Conservation (phyloP, 2,329 filamentous ascomycete species). For the Dothiorella sarmentorum region DNA sequence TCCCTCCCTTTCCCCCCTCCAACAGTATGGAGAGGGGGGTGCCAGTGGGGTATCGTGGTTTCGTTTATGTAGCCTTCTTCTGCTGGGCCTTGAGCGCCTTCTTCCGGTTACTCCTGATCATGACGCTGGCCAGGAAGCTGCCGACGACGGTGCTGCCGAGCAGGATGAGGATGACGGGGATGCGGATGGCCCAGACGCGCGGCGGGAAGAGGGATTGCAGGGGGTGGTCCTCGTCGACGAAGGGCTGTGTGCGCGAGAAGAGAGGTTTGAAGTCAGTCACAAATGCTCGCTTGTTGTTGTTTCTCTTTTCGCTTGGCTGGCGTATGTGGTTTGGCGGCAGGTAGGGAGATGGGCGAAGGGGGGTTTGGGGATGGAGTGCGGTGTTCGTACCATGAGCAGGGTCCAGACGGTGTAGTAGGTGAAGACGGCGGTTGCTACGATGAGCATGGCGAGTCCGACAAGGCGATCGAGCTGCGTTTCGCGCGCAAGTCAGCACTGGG, state of each 20-base stretch:
- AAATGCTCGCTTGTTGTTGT: no score
- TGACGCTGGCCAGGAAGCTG: constrained; percentile 92
- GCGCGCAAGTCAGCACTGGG: not conserved
- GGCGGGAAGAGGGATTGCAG: constrained; percentile 94
- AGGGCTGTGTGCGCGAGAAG: constrained; percentile 68
- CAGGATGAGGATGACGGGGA: constrained; percentile 93
- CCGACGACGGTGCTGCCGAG: constrained; percentile 90
- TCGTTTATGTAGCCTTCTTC: constrained; percentile 66
- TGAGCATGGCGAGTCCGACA: constrained; percentile 71
- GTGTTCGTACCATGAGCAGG: constrained; percentile 74
- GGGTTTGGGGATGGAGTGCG: not conserved
- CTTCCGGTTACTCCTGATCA: constrained; percentile 98
- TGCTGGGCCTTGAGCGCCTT: constrained; percentile 90
- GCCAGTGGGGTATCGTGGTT: not conserved
- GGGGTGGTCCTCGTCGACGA: constrained; percentile 91
- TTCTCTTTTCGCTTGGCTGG: no score
- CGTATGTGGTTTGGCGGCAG: no score
- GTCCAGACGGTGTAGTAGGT: constrained; percentile 98
- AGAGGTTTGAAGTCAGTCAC: no score
- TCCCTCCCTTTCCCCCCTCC: no score
- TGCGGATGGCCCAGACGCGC: constrained; percentile 97
- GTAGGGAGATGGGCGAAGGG: not conserved
- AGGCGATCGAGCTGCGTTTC: constrained; percentile 86
- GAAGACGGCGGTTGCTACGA: constrained; percentile 69
- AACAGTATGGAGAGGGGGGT: no score